Evolutionary conservation across 139 green algal species (phyloP).

Genomic region (Chlamydomonas schloesseri): DNA sequence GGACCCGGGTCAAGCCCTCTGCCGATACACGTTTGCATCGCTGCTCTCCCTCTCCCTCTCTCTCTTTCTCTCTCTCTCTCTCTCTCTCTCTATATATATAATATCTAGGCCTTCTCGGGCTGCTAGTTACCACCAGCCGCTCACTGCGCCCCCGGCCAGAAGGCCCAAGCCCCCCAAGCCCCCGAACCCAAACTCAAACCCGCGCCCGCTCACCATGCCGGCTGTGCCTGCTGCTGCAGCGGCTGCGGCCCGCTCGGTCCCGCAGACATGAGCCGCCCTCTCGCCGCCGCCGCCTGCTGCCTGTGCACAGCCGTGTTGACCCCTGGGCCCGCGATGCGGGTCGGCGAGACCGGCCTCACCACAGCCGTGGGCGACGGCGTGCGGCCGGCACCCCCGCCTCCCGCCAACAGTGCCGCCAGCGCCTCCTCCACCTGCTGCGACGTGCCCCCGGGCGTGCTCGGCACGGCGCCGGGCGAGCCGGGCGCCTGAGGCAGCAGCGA

Average conservation of each 20-base stretch:
- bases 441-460: not conserved
- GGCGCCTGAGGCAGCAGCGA: too few species aligned
- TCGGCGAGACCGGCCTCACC: conserved; percentile 3
- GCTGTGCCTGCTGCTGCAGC: not conserved
- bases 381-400: not conserved
- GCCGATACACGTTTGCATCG: too few species aligned
- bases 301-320: conserved; percentile 8
- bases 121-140: too few species aligned
- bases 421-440: not conserved
- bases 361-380: conserved; percentile 3
- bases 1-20: too few species aligned
- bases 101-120: too few species aligned
- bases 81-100: too few species aligned
- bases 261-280: conserved; percentile 3
- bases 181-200: not conserved
- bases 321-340: conserved; percentile 1
- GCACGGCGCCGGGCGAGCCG: not conserved
- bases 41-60: too few species aligned
- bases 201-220: not conserved
- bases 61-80: too few species aligned
- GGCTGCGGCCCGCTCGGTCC: not conserved
- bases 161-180: too few species aligned
- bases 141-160: too few species aligned
- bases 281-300: conserved; percentile 34
- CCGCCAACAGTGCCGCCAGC: not conserved